Evolutionary conservation across 2,329 filamentous ascomycete species (phyloP), one percentile per base, ranked within the genome.

Genomic region (Aspergillus sp.): DNA sequence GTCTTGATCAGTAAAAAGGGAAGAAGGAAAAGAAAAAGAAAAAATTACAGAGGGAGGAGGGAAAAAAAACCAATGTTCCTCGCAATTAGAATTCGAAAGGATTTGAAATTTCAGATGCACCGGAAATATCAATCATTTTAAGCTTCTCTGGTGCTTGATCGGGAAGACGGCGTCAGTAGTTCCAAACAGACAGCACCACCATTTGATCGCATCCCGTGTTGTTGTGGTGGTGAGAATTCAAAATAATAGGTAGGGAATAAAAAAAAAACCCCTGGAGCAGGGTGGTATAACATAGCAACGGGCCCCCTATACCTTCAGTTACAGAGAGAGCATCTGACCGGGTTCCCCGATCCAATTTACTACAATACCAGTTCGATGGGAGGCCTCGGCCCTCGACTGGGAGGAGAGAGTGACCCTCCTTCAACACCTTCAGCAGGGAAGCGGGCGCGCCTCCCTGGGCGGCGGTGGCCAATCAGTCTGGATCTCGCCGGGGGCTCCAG

Each of bases 361-460:
- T 17, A 19, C 10, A 15, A 25, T 55, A 55, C 58, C 59, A 28
- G 54, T 55, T 62, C 62, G 52, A 64, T 61, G 54, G 43, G 60
- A 67, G 61, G 61, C 63, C 63, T 66, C 63, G 65, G 63, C 63
- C 56, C 48, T 58, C 25, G 41, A 25, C 30, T 41, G 54, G 49
- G 25, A 48, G 36, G 57, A 36, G 36, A 58, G 53, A 63, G 54
- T 57, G 59, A 63, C 59, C 57, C 54, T 47, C 53, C 58, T 54
- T 39, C 53, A 49, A 47, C 60, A 30, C 28, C 28, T 23, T 57
- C 47, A 59, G 52, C 61, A 65, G 59, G 57, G 55, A 61, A 64
- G 50, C 54, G 56, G 56, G 58, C 39, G 64, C 58, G 60, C 65
- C 61, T 64, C 61, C 51, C 36, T 57, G 57, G 54, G 15, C 32